These are phyloP conservation scores for Ganoderma lucidum DNA, from an alignment of 1,284 basidiomycete genomes.

Conservation along the genomic window DNA sequence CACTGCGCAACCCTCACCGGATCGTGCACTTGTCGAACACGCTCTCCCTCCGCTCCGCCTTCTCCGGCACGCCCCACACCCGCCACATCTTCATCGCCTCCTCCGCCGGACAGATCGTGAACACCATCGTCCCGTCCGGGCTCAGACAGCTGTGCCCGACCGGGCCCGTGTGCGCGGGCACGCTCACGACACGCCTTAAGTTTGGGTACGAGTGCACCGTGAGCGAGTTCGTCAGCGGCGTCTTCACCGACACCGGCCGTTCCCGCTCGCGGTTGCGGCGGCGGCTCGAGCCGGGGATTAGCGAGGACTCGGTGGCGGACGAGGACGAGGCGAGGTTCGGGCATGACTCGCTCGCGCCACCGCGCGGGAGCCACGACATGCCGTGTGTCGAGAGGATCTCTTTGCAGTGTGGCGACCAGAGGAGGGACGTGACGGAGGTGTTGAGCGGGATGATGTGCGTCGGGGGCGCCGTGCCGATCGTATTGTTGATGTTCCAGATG, in stretches of 20 bases:
- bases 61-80: conserved; percentile 43
- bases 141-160: conserved; percentile 47
- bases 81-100: conserved; percentile 55
- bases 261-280: conserved; percentile 27
- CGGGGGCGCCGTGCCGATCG: conserved; percentile 55
- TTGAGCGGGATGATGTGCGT: conserved; percentile 58
- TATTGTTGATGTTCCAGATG: conserved; percentile 55
- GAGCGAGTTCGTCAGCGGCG: conserved; percentile 57
- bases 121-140: conserved; percentile 47
- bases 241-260: conserved; percentile 34
- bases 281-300: conserved; percentile 11
- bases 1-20: conserved; percentile 28
- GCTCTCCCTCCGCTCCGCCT: conserved; percentile 38
- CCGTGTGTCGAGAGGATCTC: conserved; percentile 77
- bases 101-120: conserved; percentile 48
- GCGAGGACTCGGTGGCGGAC: background rate
- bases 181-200: conserved; percentile 42
- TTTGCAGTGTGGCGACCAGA: conserved; percentile 71
- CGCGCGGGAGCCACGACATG: conserved; percentile 42
- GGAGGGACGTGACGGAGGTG: conserved; percentile 71
- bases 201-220: conserved; percentile 56
- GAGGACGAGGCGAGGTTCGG: conserved; percentile 23
- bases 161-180: conserved; percentile 44
- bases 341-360: conserved; percentile 31
- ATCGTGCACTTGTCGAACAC: conserved; percentile 40